Evolutionary conservation across 345 rosid species (phyloP), one percentile per base, ranked within the genome.

Genomic region (Populus tremula): DNA sequence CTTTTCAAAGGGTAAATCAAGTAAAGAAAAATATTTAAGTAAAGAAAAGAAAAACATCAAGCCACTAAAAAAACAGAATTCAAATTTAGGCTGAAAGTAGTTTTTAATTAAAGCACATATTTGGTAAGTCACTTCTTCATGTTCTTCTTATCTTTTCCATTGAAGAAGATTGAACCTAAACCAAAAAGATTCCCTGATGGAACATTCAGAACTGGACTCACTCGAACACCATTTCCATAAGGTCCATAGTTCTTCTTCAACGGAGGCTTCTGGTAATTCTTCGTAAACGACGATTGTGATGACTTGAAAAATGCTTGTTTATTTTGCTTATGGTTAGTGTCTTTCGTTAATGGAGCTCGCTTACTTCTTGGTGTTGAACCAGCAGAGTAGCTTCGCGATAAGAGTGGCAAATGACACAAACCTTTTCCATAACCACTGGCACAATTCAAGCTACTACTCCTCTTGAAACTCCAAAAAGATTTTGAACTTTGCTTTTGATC

Each of bases 401-500:
- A 75, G 67, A 91, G 92, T 56, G 93, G 97, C 41, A 93, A 74
- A 63, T 96, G 97, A 75, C 97, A 93, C 33, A 93, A 53, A 43
- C 91, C 87, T 76, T 89, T 81, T 7, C 96, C 94, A 39, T 90
- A 93, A 0, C 89, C 88, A 75, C 90, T 91, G 3, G 90, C 91
- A 71, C 97, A 90, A 62, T 90, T 91, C 79, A 90, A 82, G 78
- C 97, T 93, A 27, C 89, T 89, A 62, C 97, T 93, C 59, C 97
- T 81, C 70, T 90, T 91, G 84, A 93, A 90, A 38, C 90, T 70
- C 94, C 97, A 93, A 77, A 93, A 93, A 49, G 97, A 91, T 86
- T 83, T 89, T 62, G 92, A 79, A 23, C 66, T 83, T 53, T 84
- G 88, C 86, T 89, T 86, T 77, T 59, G 63, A 59, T 85, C 82